Evolutionary conservation across 306 rosid species (phyloP), one percentile per base, ranked within the genome.

Genomic region (Dryas alaskensis): DNA sequence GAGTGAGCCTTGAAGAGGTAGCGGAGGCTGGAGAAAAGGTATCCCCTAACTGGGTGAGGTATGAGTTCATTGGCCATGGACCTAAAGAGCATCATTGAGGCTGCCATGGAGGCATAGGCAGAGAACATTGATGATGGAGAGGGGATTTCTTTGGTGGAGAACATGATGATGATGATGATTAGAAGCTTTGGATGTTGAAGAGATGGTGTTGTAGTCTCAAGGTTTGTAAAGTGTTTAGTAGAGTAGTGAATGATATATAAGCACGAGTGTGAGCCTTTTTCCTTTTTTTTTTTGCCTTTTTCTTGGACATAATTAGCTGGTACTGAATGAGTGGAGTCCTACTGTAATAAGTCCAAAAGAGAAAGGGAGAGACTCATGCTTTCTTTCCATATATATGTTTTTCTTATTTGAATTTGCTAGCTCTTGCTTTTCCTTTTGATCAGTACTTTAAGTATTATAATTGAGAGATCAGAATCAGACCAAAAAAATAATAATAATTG

Each of bases 71-170:
- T 84, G 59, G 90, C 87, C 92, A 93, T 78, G 76, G 98, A 86
- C 27, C 95, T 84, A 0, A 87, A 40, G 0, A 93, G 86, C 97
- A 93, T 87, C 25, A 87, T 9, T 5, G 98, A 87, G 43, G 92
- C 92, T 5, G 93, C 81, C 87, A 87, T 81, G 83, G 98, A 93
- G 11, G 97, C 97, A 53, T 89, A 90, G 7, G 97, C 97, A 0
- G 97, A 86, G 88, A 93, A 93, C 40, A 93, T 45, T 9, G 98
- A 79, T 9, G 94, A 85, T 0, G 90, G 86, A 6, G 97, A 90
- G 27, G 96, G 90, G 84, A 93, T 81, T 17, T 86, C 92, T 78
- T 72, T 72, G 12, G 77, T 6, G 51, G 89, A 72, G 77, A 93
- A 87, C 92, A 92, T 90, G 27, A 9, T 65, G 60, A 92, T 90